Evolutionary conservation across 169 alveolate genomes (phyloP).

Genomic region (Plasmodium berghei): DNA sequence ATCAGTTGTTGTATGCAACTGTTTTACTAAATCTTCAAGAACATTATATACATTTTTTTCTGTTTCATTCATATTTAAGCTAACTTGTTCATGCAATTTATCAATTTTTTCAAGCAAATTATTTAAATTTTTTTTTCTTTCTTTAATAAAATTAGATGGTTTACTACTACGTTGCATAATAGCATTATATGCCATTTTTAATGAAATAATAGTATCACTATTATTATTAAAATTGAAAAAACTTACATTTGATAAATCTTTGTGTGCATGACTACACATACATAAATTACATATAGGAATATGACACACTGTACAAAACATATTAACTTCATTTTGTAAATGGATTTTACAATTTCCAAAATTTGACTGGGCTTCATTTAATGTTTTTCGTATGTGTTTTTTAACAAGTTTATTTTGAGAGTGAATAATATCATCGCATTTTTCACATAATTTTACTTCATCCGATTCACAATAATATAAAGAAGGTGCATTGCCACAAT

Average conservation of each 20-base stretch:
- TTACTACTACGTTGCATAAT: slow-evolving; percentile 76
- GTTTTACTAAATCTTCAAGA: slow-evolving; percentile 84
- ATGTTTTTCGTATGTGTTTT: slow-evolving; percentile 90
- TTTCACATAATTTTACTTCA: slow-evolving; percentile 89
- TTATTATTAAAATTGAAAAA: slow-evolving; percentile 10
- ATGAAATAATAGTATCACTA: slow-evolving; percentile 78
- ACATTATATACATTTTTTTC: slow-evolving; percentile 85
- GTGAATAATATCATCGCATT: slow-evolving; percentile 90
- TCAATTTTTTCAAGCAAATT: slow-evolving; percentile 75
- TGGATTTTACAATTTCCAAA: slow-evolving; percentile 79
- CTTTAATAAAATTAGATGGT: slow-evolving; percentile 77
- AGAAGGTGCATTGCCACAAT: slow-evolving; percentile 91
- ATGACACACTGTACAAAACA: slow-evolving; percentile 86
- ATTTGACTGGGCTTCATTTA: slow-evolving; percentile 85
- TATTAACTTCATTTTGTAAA: slow-evolving; percentile 72
- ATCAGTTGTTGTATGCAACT: slow-evolving; percentile 84
- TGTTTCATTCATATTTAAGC: slow-evolving; percentile 82
- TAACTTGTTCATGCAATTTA: slow-evolving; percentile 78
- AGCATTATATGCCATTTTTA: slow-evolving; percentile 82
- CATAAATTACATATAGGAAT: slow-evolving; percentile 87
- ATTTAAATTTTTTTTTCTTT: slow-evolving; percentile 76
- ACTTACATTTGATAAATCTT: slow-evolving; percentile 54
- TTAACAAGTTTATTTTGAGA: slow-evolving; percentile 90
- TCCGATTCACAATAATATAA: slow-evolving; percentile 92
- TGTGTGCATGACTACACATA: slow-evolving; percentile 82